phyloP scores from a whole-genome alignment of 139 green algal species.

The Volvox reticuliferus region DNA sequence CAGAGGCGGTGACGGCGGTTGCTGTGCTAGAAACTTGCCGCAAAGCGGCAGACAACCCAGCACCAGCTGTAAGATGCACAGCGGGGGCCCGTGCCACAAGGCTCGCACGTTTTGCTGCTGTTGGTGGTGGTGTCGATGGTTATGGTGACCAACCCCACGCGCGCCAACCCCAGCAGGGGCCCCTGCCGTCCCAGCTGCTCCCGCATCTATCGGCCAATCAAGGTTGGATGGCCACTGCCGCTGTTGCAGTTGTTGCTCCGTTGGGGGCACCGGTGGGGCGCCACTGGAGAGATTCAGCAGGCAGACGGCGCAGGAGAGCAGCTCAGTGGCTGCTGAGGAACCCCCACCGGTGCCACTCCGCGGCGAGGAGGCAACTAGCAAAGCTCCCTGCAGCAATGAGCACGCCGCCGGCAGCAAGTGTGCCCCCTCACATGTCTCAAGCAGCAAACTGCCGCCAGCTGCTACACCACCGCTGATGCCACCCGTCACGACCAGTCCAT shows the following conservation, averaged over 20 bases:
- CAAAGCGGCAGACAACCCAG: constrained; percentile 44
- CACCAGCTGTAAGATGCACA: constrained; percentile 37
- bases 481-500: not conserved
- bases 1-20: not conserved
- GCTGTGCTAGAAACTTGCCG: constrained; percentile 1
- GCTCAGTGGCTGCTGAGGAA: constrained; percentile 4
- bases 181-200: not conserved
- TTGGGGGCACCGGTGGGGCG: not conserved
- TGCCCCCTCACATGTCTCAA: constrained; percentile 21
- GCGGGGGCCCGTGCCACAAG: constrained; percentile 7
- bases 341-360: not conserved
- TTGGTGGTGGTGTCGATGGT: not conserved
- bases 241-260: not conserved
- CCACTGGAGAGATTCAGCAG: constrained; percentile 9
- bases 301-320: constrained; percentile 32
- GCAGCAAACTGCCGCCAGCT: constrained; percentile 9
- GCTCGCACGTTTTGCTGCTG: constrained; percentile 18
- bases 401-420: constrained; percentile 42
- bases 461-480: not conserved
- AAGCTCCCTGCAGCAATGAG: constrained; percentile 14
- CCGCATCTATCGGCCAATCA: not conserved
- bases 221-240: constrained; percentile 30
- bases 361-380: not conserved
- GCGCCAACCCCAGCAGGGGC: no score
- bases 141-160: not conserved